phyloP scores from a whole-genome alignment of 73 alveolate species.

The Tetrahymena borealis region DNA sequence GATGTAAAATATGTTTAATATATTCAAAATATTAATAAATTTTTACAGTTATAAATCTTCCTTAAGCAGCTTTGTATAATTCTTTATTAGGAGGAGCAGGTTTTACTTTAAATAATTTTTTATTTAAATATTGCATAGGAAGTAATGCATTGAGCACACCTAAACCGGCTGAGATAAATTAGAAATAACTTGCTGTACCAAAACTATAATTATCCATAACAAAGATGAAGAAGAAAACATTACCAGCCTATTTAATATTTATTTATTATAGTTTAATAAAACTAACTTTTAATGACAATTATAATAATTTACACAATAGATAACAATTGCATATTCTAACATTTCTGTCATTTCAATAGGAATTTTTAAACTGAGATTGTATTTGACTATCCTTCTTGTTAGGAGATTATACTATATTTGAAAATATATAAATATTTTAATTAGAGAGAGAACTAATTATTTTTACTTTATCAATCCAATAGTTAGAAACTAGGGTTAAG shows the following conservation, averaged over 20 bases:
- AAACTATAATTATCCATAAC: background rate
- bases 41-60: background rate
- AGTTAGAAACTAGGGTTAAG: background rate
- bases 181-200: background rate
- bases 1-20: background rate
- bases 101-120: background rate
- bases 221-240: background rate
- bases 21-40: background rate
- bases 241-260: background rate
- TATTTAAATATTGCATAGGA: background rate
- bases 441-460: background rate
- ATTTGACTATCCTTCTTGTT: background rate
- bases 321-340: background rate
- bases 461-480: background rate
- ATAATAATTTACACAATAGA: background rate
- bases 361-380: background rate
- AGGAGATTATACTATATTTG: background rate
- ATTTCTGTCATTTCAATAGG: background rate
- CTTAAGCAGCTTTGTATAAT: background rate
- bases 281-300: no score
- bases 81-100: background rate
- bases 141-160: background rate
- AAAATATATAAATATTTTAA: background rate
- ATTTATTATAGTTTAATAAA: background rate
- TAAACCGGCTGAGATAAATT: background rate